phyloP scores from a whole-genome alignment of 495 filamentous ascomycete genomes.

The Aspergillus bertholletiae region DNA sequence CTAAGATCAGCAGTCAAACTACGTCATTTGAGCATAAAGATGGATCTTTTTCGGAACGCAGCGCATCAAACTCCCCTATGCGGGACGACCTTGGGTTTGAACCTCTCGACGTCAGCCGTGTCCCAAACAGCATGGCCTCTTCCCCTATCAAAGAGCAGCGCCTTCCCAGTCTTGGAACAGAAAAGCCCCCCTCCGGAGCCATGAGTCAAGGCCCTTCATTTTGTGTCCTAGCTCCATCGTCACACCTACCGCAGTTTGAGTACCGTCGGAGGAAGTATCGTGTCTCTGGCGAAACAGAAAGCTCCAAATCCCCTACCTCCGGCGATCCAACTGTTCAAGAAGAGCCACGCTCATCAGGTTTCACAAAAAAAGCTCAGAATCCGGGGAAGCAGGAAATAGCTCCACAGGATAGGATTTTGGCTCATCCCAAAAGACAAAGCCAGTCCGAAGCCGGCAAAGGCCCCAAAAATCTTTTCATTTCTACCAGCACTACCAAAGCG shows the following conservation, averaged over 20 bases:
- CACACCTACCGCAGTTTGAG: conserved; percentile 43
- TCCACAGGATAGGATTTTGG: background rate
- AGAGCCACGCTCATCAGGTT: background rate
- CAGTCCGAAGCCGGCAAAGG: background rate
- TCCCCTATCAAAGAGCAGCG: background rate
- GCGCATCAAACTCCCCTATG: too few relatives aligned
- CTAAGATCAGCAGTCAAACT: background rate
- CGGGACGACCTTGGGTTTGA: background rate
- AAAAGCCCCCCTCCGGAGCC: background rate
- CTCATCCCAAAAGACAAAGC: background rate
- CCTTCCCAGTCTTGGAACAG: background rate
- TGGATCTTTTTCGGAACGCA: too few relatives aligned
- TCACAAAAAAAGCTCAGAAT: background rate
- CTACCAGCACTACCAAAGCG: conserved; percentile 18
- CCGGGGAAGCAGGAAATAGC: background rate
- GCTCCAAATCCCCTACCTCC: background rate
- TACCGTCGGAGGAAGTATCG: conserved; percentile 33
- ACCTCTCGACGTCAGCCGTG: background rate
- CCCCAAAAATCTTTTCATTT: background rate
- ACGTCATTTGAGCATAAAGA: background rate
- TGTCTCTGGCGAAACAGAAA: background rate
- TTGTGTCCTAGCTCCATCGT: conserved; percentile 36
- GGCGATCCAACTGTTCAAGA: background rate
- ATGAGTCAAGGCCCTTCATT: conserved; percentile 22
- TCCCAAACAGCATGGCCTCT: background rate